Evolutionary conservation across 768 basidiomycete species (phyloP), one percentile per base, ranked within the genome.

Genomic region (Mycena venus): DNA sequence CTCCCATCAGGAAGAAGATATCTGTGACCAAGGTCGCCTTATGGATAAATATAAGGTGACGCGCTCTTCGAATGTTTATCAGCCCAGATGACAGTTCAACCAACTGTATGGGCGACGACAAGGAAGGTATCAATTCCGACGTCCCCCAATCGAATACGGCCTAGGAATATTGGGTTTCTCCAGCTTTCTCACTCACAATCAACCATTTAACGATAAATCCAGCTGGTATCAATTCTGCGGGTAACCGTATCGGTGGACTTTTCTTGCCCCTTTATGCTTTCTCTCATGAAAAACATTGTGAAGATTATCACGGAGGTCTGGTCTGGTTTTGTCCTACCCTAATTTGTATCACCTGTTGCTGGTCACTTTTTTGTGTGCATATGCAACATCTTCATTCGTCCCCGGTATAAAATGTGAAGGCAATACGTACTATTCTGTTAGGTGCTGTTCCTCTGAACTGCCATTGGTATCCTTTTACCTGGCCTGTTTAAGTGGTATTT

Each of bases 391-490:
- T 29, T 36, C 58, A 34, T 8, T 34, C 10, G 58, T 6, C 34
- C 42, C 21, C 29, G 29, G 47, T 70, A 70, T 70, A 63, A n/a
- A 70, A 63, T 38, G 9, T 21, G 31, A 19, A 9, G 34, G 2
- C 49, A 21, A 17, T 5, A 38, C 29, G 23, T 27, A 53, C 14
- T 32, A n/a, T 56, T 29, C 14, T 27, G 36, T 10, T 69, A 60
- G 68, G 60, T 70, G 25, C 71, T 61, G n/a, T 25, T 32, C 34
- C 53, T 36, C 72, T 51, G 25, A 61, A 44, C 67, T 64, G 23
- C 60, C 49, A 19, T 70, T 74, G 73, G 61, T 74, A 25, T 40
- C 51, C 9, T 69, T 74, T 44, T 53, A 62, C 32, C 32, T 74
- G 59, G 59, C 61, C 32, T 55, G 51, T 36, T 44, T 74, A 27